Base-by-base conservation (phyloP, 1,284 basidiomycete genomes). In the Leccinum huronense region DNA sequence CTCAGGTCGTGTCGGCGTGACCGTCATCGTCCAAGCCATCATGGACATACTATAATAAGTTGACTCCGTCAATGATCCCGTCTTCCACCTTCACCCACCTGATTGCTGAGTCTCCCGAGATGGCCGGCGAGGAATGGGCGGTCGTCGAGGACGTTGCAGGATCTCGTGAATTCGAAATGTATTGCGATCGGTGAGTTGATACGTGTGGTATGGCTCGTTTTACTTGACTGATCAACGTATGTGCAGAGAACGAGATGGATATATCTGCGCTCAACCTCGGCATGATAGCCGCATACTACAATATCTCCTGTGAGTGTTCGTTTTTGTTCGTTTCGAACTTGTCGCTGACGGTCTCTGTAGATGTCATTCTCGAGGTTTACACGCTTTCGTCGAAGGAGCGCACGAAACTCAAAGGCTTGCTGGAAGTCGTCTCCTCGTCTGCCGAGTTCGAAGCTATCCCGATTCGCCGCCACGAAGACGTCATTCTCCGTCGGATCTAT, bases 301-400 rank as follows among this genome's bases (percentile, higher is more conserved):
- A 94, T 72, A 92, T 94, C 42, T 93, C 90, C 45, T 93, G 91
- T 90, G 68, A 77, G 88, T 80, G 7, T 27, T 27, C 1, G 1
- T 9, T 11, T 2, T 3, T 19, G 19, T 16, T 23, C 19, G 27
- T 23, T 51, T 13, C 58, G 31, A 13, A 23, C 7, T 31, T 19
- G 2, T 38, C 58, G 14, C 14, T 55, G 38, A 63, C 16, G 34
- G 58, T 19, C 2, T 27, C 13, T n/a, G 3, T 78, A 85, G 95
- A 97, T 77, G 90, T 97, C 68, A 98, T 95, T 6, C 92, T 98
- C 64, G 95, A 98, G 79, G 95, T 97, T 34, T 99, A 98, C 80
- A 95, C 92, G 34, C 84, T 97, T 63, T 99, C 97, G 10, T 83
- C 99, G 67, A 98, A 97, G 76, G 95, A 97, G 73, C 88, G 90